Evolutionary conservation across 345 rosid species (phyloP), one percentile per base, ranked within the genome.

Genomic region (Isatis tinctoria): DNA sequence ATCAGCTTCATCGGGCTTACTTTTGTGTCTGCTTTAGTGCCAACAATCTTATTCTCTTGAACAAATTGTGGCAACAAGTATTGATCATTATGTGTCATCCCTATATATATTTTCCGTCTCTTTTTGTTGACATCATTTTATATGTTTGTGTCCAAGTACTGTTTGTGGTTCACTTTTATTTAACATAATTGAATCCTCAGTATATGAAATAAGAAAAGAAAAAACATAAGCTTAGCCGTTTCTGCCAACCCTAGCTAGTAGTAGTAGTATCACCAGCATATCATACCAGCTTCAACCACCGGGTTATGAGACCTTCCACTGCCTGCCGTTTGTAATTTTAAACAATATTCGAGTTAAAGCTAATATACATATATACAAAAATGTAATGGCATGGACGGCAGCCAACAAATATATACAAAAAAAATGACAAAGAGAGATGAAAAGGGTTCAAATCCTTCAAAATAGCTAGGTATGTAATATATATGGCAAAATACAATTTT

Each of bases 21-120:
- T 72, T 65, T 74, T 45, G 9, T 66, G 35, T 17, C 39, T 66
- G 78, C 60, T 47, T 17, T 66, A 13, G 67, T 58, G 60, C 67
- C 78, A 58, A 20, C n/a, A 56, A 45, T 73, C 57, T 44, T 22
- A 22, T 22, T 22, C 2, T 22, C 2, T 22, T 22, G 24, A 22
- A 22, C 24, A 22, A 22, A 22, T 22, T 22, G 24, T 22, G 24
- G 24, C 24, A 22, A 22, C 24, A 22, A 2, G n/a, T 56, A 65
- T 26, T 66, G 35, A 74, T 65, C 17, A 35, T 35, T 26, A 35
- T 35, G 71, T 35, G 71, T 35, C 54, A 10, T 27, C 32, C 12
- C 18, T 61, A 27, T 61, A 20, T 61, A 27, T 61, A 20, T 70
- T 69, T 69, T 5, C 43, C 26, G 22, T 26, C 18, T 22, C 17